Evolutionary conservation across 208 protist genomes (phyloP), one percentile per base, ranked within the genome.

Genomic region (Leishmania braziliensis): DNA sequence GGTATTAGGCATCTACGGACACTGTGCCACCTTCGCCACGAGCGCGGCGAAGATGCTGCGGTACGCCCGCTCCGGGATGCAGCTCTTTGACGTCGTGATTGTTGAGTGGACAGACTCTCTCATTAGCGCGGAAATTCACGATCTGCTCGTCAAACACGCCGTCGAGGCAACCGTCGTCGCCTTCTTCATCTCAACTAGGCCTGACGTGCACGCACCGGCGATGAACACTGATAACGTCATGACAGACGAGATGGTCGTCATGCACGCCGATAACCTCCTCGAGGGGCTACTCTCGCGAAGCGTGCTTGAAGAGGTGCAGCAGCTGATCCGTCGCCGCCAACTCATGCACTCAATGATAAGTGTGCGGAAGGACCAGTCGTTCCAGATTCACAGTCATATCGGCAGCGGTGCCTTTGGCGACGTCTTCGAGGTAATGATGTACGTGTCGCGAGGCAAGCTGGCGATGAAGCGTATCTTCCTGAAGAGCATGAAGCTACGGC

Each of bases 391-490:
- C 14, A 78, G 90, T 26, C 84, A 82, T 69, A 87, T 97, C 63
- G 94, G 92, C 78, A 89, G 79, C 58, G 94, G 94, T 26, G 86
- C 86, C 70, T 95, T 94, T 77, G 94, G 91, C 5, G 92, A 96
- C 79, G 94, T 97, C 23, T 93, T 90, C 78, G 90, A 96, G 79
- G 91, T 97, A 0, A 68, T 91, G 18, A 84, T 96, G 77, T 90
- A 87, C 74, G 90, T 85, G 46, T 94, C 90, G 14, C 81, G 84
- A 12, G 94, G 94, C n/a, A 88, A 84, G 5, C 85, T 97, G 33
- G 94, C 94, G 50, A 94, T 95, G 90, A 97, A 97, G 87, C 87
- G 91, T 43, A 85, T 97, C 36, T 91, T 94, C 77, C 75, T 96
- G 16, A 91, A 89, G 71, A 89, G 81, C 51, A 88, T 87, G 80